Percentiles rank a stretch among this genome's conserved stretches.
Evolutionary conservation across 2,329 filamentous ascomycete species (phyloP).

Genomic region (Myriosclerotinia duriaeana): DNA sequence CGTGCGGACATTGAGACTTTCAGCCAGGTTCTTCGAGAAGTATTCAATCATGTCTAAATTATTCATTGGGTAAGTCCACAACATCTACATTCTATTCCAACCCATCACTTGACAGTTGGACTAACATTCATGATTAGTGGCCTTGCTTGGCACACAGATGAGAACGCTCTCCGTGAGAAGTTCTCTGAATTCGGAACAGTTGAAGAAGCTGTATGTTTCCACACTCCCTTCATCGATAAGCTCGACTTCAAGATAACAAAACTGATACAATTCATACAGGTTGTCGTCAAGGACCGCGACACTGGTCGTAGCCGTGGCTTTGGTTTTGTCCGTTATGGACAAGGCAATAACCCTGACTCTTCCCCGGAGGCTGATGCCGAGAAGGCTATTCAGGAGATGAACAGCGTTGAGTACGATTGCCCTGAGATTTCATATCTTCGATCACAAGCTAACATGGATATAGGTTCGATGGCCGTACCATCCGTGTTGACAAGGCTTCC

Average conservation of each 20-base stretch:
- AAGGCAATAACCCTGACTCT: constrained; percentile 36
- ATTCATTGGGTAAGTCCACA: constrained; percentile 77
- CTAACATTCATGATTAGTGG: constrained; percentile 56
- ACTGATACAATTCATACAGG: constrained; percentile 52
- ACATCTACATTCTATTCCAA: background rate
- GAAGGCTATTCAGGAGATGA: constrained; percentile 74
- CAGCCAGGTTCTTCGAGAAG: constrained; percentile 38
- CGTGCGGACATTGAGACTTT: constrained; percentile 45
- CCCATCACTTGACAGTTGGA: constrained; percentile 10
- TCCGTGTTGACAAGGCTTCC: constrained; percentile 93
- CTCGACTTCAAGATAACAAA: constrained; percentile 28
- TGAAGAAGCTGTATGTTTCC: constrained; percentile 87
- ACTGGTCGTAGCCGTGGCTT: constrained; percentile 96
- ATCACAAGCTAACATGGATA: constrained; percentile 25
- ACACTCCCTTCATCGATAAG: constrained; percentile 20
- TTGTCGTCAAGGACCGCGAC: constrained; percentile 96
- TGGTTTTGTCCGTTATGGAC: constrained; percentile 88
- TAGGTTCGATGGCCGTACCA: constrained; percentile 90
- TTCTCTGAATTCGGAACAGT: constrained; percentile 90
- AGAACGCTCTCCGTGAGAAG: constrained; percentile 79
- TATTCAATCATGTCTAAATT: constrained; percentile 77
- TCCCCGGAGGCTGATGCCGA: constrained; percentile 66
- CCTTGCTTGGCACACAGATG: constrained; percentile 98
- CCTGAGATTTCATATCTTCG: background rate
- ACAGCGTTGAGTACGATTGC: constrained; percentile 79